Evolutionary conservation across 306 rosid species (phyloP).

Genomic region (Dryas octopetala): DNA sequence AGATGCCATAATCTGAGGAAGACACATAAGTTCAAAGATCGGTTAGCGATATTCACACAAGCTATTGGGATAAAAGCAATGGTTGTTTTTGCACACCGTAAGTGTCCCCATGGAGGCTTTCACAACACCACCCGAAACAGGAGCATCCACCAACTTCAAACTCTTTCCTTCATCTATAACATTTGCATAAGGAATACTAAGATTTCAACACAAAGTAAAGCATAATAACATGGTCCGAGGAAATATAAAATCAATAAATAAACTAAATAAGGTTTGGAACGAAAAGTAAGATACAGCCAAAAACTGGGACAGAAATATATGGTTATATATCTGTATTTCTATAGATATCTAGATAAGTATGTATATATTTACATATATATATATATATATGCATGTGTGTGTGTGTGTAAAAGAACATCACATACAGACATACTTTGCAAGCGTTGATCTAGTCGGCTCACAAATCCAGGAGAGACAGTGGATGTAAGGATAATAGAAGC

Average conservation of each 20-base stretch:
- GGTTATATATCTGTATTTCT: too few relatives aligned
- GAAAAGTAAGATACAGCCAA: too few relatives aligned
- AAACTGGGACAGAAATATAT: too few relatives aligned
- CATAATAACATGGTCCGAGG: not conserved
- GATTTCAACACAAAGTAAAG: constrained; percentile 29
- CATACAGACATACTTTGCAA: constrained; percentile 59
- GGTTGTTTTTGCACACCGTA: constrained; percentile 58
- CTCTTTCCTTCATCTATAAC: constrained; percentile 69
- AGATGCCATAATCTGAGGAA: constrained; percentile 81
- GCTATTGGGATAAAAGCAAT: constrained; percentile 24
- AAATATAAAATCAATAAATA: too few relatives aligned
- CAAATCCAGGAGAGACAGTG: constrained; percentile 94
- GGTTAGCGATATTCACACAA: constrained; percentile 28
- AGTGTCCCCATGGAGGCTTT: constrained; percentile 82
- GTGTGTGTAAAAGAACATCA: constrained; percentile 3
- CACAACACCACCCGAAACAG: constrained; percentile 92
- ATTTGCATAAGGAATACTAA: constrained; percentile 33
- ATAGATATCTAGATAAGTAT: too few relatives aligned
- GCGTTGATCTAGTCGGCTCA: constrained; percentile 73
- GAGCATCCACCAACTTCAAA: constrained; percentile 95
- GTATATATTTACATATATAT: not conserved
- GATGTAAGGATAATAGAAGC: constrained; percentile 82
- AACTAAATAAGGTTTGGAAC: too few relatives aligned
- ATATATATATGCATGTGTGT: too few relatives aligned
- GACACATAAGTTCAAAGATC: constrained; percentile 26